Conservation (phyloP, 148 eudicot species). For the Polygonum maritimum region DNA sequence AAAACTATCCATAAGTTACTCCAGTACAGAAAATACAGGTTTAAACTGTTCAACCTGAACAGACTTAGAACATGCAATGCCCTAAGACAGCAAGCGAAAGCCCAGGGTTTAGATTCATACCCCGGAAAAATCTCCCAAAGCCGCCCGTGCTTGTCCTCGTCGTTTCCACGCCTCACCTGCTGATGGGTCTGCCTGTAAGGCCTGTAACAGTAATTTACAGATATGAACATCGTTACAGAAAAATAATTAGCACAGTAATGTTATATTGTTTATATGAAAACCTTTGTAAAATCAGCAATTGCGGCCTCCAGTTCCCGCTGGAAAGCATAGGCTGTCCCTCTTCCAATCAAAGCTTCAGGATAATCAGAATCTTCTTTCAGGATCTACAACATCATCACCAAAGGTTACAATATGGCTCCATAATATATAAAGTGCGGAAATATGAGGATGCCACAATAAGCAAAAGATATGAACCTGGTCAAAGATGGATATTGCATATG, state of each 20-base stretch:
- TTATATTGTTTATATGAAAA: conserved; percentile 14
- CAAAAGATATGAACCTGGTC: conserved; percentile 53
- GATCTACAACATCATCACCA: conserved; percentile 38
- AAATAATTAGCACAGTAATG: conserved; percentile 1
- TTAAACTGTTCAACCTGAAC: not conserved
- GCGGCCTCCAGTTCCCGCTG: conserved; percentile 93
- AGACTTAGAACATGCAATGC: not conserved
- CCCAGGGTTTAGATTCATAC: conserved; percentile 26
- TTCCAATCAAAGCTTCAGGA: conserved; percentile 95
- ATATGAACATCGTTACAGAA: not conserved
- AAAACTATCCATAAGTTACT: not conserved
- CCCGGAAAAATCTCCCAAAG: conserved; percentile 78
- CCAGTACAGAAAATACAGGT: not conserved
- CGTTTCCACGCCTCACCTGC: conserved; percentile 99
- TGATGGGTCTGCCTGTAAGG: conserved; percentile 65
- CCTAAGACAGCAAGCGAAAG: not conserved
- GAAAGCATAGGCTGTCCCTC: conserved; percentile 98
- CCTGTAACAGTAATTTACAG: conserved; percentile 32
- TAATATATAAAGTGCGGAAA: not conserved
- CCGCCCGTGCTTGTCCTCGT: conserved; percentile 98
- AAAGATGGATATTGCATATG: conserved; percentile 71
- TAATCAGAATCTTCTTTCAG: conserved; percentile 81
- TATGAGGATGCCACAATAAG: not conserved
- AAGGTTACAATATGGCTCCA: not conserved
- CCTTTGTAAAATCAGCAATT: conserved; percentile 92